Conservation (phyloP, 2,329 filamentous ascomycete species). For the Fusarium sp. region DNA sequence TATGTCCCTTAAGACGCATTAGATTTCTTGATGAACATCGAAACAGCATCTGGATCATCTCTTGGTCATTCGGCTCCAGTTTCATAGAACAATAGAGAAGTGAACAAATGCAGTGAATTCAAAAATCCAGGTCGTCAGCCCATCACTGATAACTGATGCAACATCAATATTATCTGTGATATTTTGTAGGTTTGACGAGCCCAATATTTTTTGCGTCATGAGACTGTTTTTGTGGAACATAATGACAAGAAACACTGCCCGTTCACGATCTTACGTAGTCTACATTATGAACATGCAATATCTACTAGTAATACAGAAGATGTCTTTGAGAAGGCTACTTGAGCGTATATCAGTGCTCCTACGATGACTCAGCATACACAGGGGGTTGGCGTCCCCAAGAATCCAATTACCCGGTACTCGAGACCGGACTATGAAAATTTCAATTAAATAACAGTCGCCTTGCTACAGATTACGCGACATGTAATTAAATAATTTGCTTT, state of each 20-base stretch:
- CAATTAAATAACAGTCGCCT: no score
- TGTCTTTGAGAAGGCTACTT: background rate
- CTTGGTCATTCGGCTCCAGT: accelerated
- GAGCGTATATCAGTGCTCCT: background rate
- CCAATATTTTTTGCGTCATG: no score
- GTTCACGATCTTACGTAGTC: accelerated
- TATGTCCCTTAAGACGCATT: accelerated
- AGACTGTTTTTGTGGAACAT: background rate
- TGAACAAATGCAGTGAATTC: no score
- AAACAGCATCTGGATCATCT: background rate
- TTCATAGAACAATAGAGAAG: background rate
- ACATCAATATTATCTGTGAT: accelerated
- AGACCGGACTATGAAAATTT: no score
- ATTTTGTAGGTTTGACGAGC: no score
- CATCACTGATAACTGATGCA: background rate
- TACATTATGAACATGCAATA: accelerated
- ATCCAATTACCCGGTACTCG: background rate
- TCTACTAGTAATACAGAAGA: background rate
- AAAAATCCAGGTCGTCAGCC: no score
- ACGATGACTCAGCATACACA: background rate
- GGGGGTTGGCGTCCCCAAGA: background rate
- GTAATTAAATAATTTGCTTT: no score
- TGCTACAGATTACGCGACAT: no score
- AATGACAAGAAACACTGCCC: accelerated
- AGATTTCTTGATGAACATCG: accelerated